Percentiles rank a stretch among this genome's conserved stretches.
phyloP scores from a whole-genome alignment of 2,329 filamentous ascomycete genomes.

The Colletotrichum chrysophilum region DNA sequence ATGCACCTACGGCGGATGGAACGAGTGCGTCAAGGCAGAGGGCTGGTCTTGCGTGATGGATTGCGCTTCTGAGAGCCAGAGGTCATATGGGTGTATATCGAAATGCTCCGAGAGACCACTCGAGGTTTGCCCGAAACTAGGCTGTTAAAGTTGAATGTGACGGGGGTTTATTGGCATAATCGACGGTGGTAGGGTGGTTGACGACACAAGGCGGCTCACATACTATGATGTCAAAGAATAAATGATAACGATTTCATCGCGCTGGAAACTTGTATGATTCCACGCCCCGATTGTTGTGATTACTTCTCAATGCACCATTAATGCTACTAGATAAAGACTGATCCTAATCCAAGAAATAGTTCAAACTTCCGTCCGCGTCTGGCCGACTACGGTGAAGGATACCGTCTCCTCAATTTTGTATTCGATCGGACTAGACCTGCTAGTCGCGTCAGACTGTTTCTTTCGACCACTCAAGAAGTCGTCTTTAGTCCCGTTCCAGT shows the following conservation, averaged over 20 bases:
- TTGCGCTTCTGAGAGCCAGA: not conserved
- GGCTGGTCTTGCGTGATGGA: not conserved
- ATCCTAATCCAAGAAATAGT: not conserved
- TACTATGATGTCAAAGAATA: not conserved
- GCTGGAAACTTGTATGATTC: not conserved
- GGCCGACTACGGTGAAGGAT: not conserved
- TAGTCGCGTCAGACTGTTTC: not conserved
- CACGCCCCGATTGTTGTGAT: accelerated
- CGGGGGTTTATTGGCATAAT: accelerated
- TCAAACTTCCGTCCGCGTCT: not conserved
- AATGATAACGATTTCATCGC: not conserved
- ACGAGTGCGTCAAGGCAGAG: not conserved
- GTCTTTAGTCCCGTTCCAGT: not conserved
- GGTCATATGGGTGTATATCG: not conserved
- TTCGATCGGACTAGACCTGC: not conserved
- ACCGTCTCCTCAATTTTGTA: not conserved
- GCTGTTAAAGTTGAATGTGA: not conserved
- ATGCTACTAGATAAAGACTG: accelerated
- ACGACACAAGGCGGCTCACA: not conserved
- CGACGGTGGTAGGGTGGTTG: accelerated
- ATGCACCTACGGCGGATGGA: not conserved
- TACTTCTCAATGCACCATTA: not conserved
- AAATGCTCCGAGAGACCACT: not conserved
- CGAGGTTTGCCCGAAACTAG: not conserved
- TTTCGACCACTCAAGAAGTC: not conserved